Conservation (phyloP, 179 eudicot species). For the Spinacia oleracea region DNA sequence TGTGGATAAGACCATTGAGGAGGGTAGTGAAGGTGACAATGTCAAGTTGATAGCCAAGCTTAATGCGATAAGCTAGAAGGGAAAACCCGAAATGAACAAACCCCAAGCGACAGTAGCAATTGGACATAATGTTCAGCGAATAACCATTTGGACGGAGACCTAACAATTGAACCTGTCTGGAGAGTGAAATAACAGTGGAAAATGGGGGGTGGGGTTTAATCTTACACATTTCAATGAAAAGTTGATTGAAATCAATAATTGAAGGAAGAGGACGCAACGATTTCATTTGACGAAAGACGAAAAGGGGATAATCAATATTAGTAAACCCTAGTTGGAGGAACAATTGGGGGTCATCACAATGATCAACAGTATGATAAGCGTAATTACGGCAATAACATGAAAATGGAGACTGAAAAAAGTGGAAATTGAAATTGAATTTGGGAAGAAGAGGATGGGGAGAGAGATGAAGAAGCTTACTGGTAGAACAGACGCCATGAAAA, state of each 20-base stretch:
- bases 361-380: neutral
- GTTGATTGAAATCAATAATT: neutral
- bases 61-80: neutral
- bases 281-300: neutral
- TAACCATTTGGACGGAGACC: neutral
- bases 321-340: neutral
- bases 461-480: neutral
- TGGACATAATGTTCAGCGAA: neutral
- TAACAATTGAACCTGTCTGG: neutral
- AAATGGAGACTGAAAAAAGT: too few relatives aligned
- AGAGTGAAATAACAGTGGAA: slow-evolving; percentile 11
- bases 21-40: slow-evolving; percentile 13
- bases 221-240: neutral
- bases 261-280: neutral
- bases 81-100: neutral
- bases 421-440: neutral
- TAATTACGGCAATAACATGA: neutral
- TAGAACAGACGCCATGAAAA: too few relatives aligned
- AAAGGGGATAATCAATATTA: neutral
- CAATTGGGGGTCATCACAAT: neutral
- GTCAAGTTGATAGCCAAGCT: slow-evolving; percentile 2
- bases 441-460: neutral
- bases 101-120: neutral
- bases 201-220: neutral
- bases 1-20: slow-evolving; percentile 2